phyloP scores from a whole-genome alignment of 169 alveolate genomes.

The Eimeria sp. region DNA sequence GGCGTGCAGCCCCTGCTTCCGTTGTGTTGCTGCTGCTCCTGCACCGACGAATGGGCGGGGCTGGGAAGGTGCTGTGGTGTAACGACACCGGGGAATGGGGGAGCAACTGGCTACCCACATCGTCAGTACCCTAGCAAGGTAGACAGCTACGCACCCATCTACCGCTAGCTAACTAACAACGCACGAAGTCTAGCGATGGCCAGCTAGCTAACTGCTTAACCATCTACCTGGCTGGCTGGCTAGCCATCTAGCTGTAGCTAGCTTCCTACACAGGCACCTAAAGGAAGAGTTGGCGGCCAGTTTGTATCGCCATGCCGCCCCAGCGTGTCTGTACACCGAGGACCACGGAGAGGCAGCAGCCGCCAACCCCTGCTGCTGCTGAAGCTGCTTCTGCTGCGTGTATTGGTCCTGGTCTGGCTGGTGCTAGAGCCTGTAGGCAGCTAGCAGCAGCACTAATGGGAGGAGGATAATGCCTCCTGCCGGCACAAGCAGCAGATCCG shows the following conservation, averaged over 20 bases:
- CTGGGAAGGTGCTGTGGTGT: background rate
- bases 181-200: background rate
- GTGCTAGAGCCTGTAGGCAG: too few relatives aligned
- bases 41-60: background rate
- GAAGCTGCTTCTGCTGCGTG: too few relatives aligned
- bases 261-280: background rate
- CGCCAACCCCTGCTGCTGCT: background rate
- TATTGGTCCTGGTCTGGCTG: too few relatives aligned
- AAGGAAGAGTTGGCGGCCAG: background rate
- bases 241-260: background rate
- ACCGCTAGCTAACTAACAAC: background rate
- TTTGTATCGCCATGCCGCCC: background rate
- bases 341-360: background rate
- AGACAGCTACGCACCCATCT: background rate
- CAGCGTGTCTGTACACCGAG: too few relatives aligned
- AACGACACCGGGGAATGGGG: background rate
- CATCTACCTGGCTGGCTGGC: background rate
- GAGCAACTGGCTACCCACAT: background rate
- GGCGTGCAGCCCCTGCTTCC: background rate
- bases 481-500: background rate
- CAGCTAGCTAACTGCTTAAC: background rate
- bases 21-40: slow-evolving; percentile 9
- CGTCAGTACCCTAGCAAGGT: background rate
- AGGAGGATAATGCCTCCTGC: background rate
- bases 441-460: background rate